Evolutionary conservation across 2,329 filamentous ascomycete species (phyloP), one percentile per base, ranked within the genome.

Genomic region (Pseudogymnoascus sp.): DNA sequence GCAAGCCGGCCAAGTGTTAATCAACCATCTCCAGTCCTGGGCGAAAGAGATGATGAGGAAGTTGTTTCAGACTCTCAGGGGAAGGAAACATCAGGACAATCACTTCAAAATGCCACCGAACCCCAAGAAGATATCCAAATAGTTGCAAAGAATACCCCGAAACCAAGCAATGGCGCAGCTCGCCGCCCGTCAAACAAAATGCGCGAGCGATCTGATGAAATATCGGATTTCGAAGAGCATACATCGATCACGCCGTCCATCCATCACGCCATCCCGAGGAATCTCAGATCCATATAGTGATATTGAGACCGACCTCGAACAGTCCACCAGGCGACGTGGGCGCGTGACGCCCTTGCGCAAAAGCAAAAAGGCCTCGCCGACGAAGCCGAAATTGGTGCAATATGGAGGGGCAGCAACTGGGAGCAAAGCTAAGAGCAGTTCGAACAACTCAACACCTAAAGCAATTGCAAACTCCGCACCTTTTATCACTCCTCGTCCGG

Each of bases 281-380:
- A 57, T 57, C 50, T 35, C 50, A 35, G 50, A 57, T 57, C 31
- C 50, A 13, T 57, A 57, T n/a, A 57, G 50, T 57, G 50, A 35
- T 35, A 21, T 57, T 19, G 50, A 57, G 17, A 35, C 50, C 50
- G 50, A 57, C 17, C 17, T 33, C 26, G 50, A 57, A 57, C 50
- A 33, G 17, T 28, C 50, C 9, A 8, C 28, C 17, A 57, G 50
- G 28, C 50, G 5, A 19, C 47, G 47, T 53, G 26, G 47, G 1
- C n/a, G 50, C 17, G 50, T 57, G 19, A 57, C 50, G 4, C 50
- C 50, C 28, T 28, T 57, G n/a, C 28, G 50, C 26, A 57, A 57
- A 33, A 57, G 28, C 50, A 57, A 57, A 5, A 57, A 57, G 17
- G 28, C n/a, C 50, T 57, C 50, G 13, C 50, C 50, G 15, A 57